A percentile compares a stretch with the other conserved stretches of the same genome.
Evolutionary conservation across 208 protist species (phyloP).

Genomic region (Trypanosoma melophagium): DNA sequence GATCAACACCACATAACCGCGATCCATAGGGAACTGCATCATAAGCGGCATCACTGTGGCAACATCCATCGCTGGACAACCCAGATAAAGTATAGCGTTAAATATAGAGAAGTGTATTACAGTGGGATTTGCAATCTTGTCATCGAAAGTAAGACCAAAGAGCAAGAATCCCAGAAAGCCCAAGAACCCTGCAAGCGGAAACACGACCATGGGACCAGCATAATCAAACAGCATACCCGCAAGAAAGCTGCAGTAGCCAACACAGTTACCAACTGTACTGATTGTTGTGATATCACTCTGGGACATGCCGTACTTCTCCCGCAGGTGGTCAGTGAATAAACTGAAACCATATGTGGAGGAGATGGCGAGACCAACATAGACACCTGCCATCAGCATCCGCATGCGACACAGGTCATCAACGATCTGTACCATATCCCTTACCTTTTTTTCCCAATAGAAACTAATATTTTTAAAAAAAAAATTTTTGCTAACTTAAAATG

Average conservation of each 20-base stretch:
- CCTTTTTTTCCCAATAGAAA: too few species aligned
- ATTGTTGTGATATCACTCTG: conserved; percentile 81
- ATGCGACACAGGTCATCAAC: conserved; percentile 72
- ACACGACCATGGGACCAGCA: conserved; percentile 55
- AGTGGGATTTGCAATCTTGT: conserved; percentile 39
- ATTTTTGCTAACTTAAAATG: too few species aligned
- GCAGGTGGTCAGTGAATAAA: conserved; percentile 63
- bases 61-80: conserved; percentile 60
- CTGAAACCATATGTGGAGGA: conserved; percentile 80
- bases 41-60: conserved; percentile 76
- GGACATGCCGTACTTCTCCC: conserved; percentile 52
- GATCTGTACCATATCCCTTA: conserved; percentile 36
- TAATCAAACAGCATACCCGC: conserved; percentile 75
- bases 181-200: conserved; percentile 38
- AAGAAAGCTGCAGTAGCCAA: conserved; percentile 60
- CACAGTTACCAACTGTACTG: conserved; percentile 75
- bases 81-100: conserved; percentile 64
- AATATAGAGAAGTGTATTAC: conserved; percentile 65
- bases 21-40: conserved; percentile 75
- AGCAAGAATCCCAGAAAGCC: conserved; percentile 62
- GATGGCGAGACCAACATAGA: conserved; percentile 63
- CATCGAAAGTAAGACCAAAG: conserved; percentile 67
- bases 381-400: conserved; percentile 69
- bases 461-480: too few species aligned
- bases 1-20: conserved; percentile 75